Evolutionary conservation across 768 basidiomycete species (phyloP).

Genomic region (Leccinum uliginosum): DNA sequence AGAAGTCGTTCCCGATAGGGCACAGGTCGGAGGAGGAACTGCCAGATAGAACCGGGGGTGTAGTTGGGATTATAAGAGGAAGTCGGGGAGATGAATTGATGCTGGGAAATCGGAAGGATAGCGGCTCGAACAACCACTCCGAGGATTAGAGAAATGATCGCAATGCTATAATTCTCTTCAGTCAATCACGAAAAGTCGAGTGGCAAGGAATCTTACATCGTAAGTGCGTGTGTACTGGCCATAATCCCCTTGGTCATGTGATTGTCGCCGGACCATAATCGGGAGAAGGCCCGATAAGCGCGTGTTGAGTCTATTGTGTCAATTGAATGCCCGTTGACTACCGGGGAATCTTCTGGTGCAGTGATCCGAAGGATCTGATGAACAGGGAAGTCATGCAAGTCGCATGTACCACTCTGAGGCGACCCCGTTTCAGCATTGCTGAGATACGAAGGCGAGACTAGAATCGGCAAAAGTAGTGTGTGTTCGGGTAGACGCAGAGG

Average conservation of each 20-base stretch:
- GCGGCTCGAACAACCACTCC: slow-evolving; percentile 39
- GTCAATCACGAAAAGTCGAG: slow-evolving; percentile 7
- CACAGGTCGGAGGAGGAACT: slow-evolving; percentile 37
- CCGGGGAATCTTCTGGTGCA: slow-evolving; percentile 27
- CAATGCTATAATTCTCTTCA: slow-evolving; percentile 44
- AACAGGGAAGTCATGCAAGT: slow-evolving; percentile 38
- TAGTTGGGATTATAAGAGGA: slow-evolving; percentile 18
- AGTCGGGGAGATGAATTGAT: slow-evolving; percentile 15
- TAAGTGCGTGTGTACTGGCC: slow-evolving; percentile 55
- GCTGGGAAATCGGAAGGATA: slow-evolving; percentile 18
- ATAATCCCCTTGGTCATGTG: slow-evolving; percentile 33
- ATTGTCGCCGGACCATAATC: slow-evolving; percentile 37
- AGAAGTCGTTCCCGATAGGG: slow-evolving; percentile 37
- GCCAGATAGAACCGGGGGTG: slow-evolving; percentile 36
- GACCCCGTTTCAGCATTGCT: slow-evolving; percentile 21
- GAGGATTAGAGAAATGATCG: slow-evolving; percentile 64
- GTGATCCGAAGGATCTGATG: slow-evolving; percentile 39
- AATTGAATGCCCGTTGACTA: slow-evolving; percentile 49
- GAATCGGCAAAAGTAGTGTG: slow-evolving; percentile 57
- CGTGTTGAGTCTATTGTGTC: slow-evolving; percentile 38
- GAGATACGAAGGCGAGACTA: slow-evolving; percentile 28
- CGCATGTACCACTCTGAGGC: slow-evolving; percentile 42
- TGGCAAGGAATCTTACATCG: slow-evolving; percentile 47
- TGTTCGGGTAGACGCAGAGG: slow-evolving; percentile 35
- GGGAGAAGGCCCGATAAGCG: slow-evolving; percentile 44